These are phyloP conservation scores for Tulasnella sp. DNA, from an alignment of 768 basidiomycete genomes.

Conservation along the genomic window DNA sequence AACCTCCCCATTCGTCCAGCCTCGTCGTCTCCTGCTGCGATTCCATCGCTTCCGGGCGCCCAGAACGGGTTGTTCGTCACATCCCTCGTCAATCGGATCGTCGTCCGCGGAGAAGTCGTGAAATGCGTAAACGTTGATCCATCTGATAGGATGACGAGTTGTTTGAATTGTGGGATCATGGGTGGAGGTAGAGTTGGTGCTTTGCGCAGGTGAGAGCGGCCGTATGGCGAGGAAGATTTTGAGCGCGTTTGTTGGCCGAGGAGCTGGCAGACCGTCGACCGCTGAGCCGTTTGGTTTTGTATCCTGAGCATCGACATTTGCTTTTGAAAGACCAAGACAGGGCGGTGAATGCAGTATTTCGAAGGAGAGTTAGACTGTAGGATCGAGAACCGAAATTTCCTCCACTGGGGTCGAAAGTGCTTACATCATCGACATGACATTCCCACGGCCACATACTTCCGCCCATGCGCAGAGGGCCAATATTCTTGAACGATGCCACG, in stretches of 20 bases:
- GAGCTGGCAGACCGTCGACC: background rate
- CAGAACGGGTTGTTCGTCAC: conserved; percentile 84
- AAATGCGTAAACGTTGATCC: conserved; percentile 82
- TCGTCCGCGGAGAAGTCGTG: conserved; percentile 77
- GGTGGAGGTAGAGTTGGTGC: conserved; percentile 67
- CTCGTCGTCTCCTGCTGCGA: conserved; percentile 61
- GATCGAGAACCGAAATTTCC: too few relatives aligned
- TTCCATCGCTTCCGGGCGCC: conserved; percentile 48
- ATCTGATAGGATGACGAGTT: conserved; percentile 77
- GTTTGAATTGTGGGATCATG: conserved; percentile 77
- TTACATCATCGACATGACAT: too few relatives aligned
- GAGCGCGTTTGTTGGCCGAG: conserved; percentile 1
- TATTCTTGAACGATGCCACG: too few relatives aligned
- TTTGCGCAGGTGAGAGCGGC: conserved; percentile 75
- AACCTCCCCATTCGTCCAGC: conserved; percentile 77
- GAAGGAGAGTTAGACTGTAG: background rate
- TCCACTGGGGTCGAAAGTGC: too few relatives aligned
- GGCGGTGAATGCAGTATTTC: background rate
- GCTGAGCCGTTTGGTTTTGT: background rate
- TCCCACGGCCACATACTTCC: too few relatives aligned
- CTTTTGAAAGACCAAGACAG: background rate
- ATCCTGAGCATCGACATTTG: background rate
- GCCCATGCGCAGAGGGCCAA: too few relatives aligned
- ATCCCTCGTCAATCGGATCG: conserved; percentile 73
- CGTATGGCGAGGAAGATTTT: conserved; percentile 55